These are phyloP conservation scores for Naganishia sp. DNA, from an alignment of 1,284 basidiomycete species.

Conservation along the genomic window DNA sequence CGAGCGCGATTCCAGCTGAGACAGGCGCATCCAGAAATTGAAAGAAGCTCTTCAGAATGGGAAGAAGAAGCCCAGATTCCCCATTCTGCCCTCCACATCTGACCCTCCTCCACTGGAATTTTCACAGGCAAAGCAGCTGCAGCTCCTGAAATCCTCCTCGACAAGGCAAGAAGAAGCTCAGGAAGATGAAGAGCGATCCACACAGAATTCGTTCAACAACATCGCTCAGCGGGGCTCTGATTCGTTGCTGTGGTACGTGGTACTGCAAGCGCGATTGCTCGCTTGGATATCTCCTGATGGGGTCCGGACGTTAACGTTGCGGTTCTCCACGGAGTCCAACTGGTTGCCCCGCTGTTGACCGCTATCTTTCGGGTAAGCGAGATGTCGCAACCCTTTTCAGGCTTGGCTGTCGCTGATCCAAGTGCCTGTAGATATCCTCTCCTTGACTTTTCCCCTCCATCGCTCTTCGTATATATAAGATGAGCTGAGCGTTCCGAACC, in stretches of 20 bases:
- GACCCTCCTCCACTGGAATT: background rate
- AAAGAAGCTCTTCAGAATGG: background rate
- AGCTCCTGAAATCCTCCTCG: too few species aligned
- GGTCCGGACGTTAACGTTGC: slow-evolving; percentile 14
- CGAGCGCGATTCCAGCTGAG: slow-evolving; percentile 3
- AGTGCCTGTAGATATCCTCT: background rate
- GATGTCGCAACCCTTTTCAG: background rate
- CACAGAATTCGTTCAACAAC: background rate
- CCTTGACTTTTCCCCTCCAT: background rate
- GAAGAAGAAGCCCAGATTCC: background rate
- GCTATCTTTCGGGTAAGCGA: slow-evolving; percentile 8
- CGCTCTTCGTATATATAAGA: background rate
- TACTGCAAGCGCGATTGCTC: background rate
- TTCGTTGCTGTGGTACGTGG: background rate
- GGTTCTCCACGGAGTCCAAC: slow-evolving; percentile 1
- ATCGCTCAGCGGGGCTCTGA: background rate
- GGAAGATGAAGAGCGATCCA: background rate
- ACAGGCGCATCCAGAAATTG: background rate
- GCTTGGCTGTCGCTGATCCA: background rate
- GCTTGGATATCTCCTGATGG: background rate
- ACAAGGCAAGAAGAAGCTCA: too few species aligned
- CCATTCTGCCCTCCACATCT: background rate
- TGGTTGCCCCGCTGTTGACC: background rate
- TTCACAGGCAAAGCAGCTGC: too few species aligned
- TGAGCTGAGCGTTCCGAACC: background rate